phyloP scores from a whole-genome alignment of 2,329 filamentous ascomycete species.

The Ceratocystis diversiconidia region DNA sequence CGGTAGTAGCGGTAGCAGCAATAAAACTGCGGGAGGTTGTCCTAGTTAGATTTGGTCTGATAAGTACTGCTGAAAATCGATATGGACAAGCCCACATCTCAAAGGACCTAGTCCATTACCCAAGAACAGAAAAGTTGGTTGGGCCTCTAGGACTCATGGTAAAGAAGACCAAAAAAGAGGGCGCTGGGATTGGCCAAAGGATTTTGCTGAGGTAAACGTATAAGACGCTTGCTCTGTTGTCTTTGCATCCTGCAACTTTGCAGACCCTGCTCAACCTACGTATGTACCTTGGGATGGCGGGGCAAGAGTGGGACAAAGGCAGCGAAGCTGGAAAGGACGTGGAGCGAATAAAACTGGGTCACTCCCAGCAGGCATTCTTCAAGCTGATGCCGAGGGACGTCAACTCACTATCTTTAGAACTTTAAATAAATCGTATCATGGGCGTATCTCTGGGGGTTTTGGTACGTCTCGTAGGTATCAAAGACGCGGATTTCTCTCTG shows the following conservation, averaged over 20 bases:
- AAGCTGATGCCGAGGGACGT: background rate
- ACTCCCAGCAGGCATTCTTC: background rate
- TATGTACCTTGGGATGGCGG: background rate
- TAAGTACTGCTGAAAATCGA: background rate
- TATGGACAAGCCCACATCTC: slow-evolving; percentile 10
- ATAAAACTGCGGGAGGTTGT: background rate
- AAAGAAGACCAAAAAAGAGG: background rate
- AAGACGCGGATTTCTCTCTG: background rate
- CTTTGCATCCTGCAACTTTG: background rate
- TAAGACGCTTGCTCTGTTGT: background rate
- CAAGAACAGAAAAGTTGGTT: background rate
- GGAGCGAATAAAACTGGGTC: background rate
- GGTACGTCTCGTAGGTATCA: background rate
- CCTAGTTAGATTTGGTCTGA: slow-evolving; percentile 9
- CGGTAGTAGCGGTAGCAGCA: background rate
- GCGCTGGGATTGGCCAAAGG: background rate
- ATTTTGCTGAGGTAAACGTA: background rate
- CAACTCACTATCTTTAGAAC: background rate
- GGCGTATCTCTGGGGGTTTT: background rate
- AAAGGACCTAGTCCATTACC: background rate
- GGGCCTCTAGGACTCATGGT: background rate
- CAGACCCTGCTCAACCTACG: background rate
- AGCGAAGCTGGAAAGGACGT: background rate
- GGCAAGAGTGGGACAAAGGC: background rate
- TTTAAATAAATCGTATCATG: background rate